Base-by-base conservation (phyloP, 2,329 filamentous ascomycete genomes). In the Dryadomyces quercivorus region DNA sequence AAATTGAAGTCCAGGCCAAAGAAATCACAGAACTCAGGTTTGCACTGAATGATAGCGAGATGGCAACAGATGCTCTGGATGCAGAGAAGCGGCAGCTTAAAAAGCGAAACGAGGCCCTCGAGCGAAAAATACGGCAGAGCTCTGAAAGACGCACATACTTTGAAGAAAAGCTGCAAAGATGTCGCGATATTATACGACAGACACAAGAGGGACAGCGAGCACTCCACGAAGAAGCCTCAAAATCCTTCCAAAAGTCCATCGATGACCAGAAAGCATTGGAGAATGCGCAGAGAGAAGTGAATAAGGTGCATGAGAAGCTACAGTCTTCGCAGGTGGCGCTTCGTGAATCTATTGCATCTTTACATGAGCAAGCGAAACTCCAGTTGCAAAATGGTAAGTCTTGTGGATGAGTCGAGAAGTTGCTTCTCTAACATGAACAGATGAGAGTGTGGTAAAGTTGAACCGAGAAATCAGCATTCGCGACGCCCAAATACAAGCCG, bases 191-290 rank as follows among this genome's bases (percentile, higher is more conserved):
- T 16, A 61, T 79, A n/a, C 75, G 76, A 54, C 64, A 71, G 50
- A 70, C 72, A 1, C 70, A 73, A 9, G 57, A 60, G 2, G 75
- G 78, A 55, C 75, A 78, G 31, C 72, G 77, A 55, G 61, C 61
- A 5, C 63, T 75, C 67, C 58, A 61, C 57, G 3, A 63, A 64
- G 55, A 58, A 2, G 15, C 20, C 2, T 13, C n/a, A 1, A 31
- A 43, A 9, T 20, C 21, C 7, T n/a, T 44, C 4, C 15, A 57
- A 16, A 45, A 46, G n/a, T 38, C 51, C 1, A 40, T 16, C 1
- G 9, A 54, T 2, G 55, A 43, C 65, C 67, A 9, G 67, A 63
- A 45, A 52, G 63, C 2, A 64, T 63, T 45, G 70, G 67, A 52
- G 56, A 70, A 16, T 57, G 49, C 52, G 15, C 53, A 50, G 1